Conservation (phyloP, 1,139 yeast genomes). For the Kodamaea arcana region DNA sequence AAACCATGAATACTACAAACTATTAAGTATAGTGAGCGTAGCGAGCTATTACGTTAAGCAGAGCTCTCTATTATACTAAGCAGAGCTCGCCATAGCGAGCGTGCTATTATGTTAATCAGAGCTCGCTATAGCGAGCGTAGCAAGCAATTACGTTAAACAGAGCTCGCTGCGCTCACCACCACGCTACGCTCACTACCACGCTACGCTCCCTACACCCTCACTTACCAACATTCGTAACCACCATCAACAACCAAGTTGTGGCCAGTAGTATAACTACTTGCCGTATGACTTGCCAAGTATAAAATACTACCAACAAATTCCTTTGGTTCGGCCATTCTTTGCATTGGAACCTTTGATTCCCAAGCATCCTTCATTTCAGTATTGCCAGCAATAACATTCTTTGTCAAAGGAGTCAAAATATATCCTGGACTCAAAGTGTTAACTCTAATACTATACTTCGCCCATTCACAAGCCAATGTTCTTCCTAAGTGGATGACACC, state of each 20-base stretch:
- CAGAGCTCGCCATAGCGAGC: no score
- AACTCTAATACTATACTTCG: slow-evolving; percentile 46
- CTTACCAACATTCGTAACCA: slow-evolving; percentile 31
- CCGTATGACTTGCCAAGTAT: slow-evolving; percentile 45
- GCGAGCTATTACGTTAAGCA: no score
- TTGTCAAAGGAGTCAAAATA: slow-evolving; percentile 47
- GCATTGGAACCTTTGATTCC: slow-evolving; percentile 47
- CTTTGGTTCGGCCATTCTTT: slow-evolving; percentile 51
- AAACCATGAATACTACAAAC: no score
- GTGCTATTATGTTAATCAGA: no score
- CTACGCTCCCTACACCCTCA: neutral
- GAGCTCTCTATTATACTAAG: no score
- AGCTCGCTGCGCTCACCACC: no score
- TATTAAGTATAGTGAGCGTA: no score
- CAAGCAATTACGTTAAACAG: no score
- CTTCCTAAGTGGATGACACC: slow-evolving; percentile 47
- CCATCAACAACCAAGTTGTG: slow-evolving; percentile 51
- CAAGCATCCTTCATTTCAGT: slow-evolving; percentile 46
- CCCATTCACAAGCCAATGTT: slow-evolving; percentile 52
- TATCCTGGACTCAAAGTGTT: slow-evolving; percentile 48
- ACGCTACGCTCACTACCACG: no score
- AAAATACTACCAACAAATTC: slow-evolving; percentile 46
- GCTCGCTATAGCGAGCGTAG: no score
- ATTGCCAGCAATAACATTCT: slow-evolving; percentile 43
- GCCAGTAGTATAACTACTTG: slow-evolving; percentile 47